A percentile compares a stretch with the other conserved stretches of the same genome.
phyloP scores from a whole-genome alignment of 768 basidiomycete genomes.

The Flagelloscypha sp. region DNA sequence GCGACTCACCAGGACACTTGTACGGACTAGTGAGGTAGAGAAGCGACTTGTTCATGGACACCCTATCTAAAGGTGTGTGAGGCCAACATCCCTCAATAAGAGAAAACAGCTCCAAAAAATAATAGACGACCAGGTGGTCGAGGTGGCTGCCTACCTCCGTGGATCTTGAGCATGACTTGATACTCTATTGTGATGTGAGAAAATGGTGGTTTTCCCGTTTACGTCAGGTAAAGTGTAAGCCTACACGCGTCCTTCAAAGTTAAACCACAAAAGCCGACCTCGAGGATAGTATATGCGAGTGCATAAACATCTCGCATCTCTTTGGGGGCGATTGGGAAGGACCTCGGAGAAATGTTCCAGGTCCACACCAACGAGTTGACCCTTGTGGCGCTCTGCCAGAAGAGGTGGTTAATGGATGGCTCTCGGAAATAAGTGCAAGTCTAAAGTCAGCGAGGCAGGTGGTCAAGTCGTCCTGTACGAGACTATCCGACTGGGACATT shows the following conservation, averaged over 20 bases:
- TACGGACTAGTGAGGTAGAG: too few relatives aligned
- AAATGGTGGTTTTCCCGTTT: conserved; percentile 7
- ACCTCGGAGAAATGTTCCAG: not conserved
- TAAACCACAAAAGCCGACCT: too few relatives aligned
- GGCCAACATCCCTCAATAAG: conserved; percentile 5
- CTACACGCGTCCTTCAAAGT: not conserved
- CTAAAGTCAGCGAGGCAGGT: too few relatives aligned
- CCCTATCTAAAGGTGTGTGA: not conserved
- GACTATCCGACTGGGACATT: too few relatives aligned
- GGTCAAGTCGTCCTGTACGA: too few relatives aligned
- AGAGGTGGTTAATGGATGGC: not conserved
- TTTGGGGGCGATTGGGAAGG: conserved; percentile 1
- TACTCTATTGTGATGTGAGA: conserved; percentile 3
- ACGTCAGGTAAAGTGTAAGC: conserved; percentile 1
- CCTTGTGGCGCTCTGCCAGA: conserved; percentile 5
- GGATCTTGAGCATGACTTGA: conserved; percentile 4
- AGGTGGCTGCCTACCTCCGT: conserved; percentile 5
- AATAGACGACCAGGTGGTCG: not conserved
- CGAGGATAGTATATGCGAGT: too few relatives aligned
- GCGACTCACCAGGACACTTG: too few relatives aligned
- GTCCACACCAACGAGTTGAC: too few relatives aligned
- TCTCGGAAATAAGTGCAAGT: too few relatives aligned
- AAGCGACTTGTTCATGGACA: too few relatives aligned
- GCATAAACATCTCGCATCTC: too few relatives aligned
- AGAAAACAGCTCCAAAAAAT: not conserved